Conservation (phyloP, 192 early-diverging fungal species). For the Coemansia sp. region DNA sequence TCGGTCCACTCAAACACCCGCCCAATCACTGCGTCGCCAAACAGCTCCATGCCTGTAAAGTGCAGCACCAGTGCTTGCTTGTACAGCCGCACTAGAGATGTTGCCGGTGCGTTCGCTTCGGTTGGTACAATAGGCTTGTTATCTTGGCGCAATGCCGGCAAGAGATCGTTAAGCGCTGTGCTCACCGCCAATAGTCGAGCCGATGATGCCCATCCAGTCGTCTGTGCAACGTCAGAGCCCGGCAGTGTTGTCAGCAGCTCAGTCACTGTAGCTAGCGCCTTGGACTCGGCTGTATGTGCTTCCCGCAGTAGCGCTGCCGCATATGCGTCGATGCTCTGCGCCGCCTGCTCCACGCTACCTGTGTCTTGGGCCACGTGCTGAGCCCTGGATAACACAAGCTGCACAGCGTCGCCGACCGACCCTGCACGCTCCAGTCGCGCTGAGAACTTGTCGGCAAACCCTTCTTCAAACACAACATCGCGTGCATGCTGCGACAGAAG, state of each 20-base stretch:
- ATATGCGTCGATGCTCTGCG: conserved; percentile 28
- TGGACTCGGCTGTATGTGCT: background rate
- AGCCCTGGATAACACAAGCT: conserved; percentile 35
- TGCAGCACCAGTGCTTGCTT: conserved; percentile 25
- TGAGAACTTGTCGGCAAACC: conserved; percentile 26
- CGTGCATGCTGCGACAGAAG: conserved; percentile 36
- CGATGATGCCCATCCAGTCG: conserved; percentile 6
- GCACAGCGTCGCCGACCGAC: conserved; percentile 24
- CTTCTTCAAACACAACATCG: conserved; percentile 36
- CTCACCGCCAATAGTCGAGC: conserved; percentile 22
- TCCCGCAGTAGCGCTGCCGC: conserved; percentile 13
- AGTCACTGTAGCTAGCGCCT: conserved; percentile 6
- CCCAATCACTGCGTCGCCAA: background rate
- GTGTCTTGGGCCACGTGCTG: conserved; percentile 19
- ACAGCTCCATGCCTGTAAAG: conserved; percentile 16
- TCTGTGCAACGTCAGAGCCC: conserved; percentile 18
- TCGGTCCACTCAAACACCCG: conserved; percentile 34
- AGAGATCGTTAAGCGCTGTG: conserved; percentile 1
- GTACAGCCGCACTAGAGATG: conserved; percentile 16
- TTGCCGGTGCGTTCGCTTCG: background rate
- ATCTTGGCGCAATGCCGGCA: background rate
- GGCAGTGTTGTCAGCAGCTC: conserved; percentile 26
- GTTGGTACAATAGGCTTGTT: background rate
- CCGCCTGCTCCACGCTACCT: conserved; percentile 18
- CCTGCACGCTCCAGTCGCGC: conserved; percentile 31